These are phyloP conservation scores for Wickerhamomyces alni DNA, from an alignment of 805 yeast genomes.

Conservation along the genomic window DNA sequence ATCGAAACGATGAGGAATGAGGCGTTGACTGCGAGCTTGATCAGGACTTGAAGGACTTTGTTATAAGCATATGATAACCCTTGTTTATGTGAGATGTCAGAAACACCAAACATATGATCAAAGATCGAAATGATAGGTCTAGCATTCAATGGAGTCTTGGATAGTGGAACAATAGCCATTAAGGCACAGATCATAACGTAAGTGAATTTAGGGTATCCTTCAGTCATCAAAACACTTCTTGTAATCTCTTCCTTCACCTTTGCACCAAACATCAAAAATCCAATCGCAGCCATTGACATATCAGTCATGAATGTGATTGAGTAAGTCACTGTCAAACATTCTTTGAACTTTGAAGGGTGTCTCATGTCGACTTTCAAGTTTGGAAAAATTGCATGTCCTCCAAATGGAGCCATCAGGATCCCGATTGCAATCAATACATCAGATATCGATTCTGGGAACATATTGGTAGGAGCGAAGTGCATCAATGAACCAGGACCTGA, in stretches of 20 bases:
- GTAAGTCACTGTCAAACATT: conserved; percentile 53
- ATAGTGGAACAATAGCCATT: conserved; percentile 78
- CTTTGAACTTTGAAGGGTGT: conserved; percentile 50
- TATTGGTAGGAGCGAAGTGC: conserved; percentile 54
- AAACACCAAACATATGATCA: conserved; percentile 43
- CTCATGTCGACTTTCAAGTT: conserved; percentile 68
- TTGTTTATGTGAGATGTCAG: conserved; percentile 16
- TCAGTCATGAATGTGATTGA: conserved; percentile 56
- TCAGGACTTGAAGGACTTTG: conserved; percentile 9
- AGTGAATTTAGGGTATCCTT: conserved; percentile 62
- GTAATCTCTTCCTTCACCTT: conserved; percentile 69
- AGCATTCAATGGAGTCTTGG: conserved; percentile 79
- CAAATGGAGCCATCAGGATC: conserved; percentile 73
- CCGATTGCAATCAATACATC: conserved; percentile 59
- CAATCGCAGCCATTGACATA: conserved; percentile 56
- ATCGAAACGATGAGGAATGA: conserved; percentile 55
- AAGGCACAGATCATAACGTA: conserved; percentile 54
- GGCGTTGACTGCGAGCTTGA: conserved; percentile 44
- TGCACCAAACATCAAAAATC: conserved; percentile 78
- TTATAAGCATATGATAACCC: conserved; percentile 17
- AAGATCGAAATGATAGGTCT: conserved; percentile 74
- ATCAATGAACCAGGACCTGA: conserved; percentile 71
- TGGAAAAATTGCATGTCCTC: conserved; percentile 80
- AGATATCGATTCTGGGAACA: conserved; percentile 52
- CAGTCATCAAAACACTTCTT: conserved; percentile 58